Evolutionary conservation across 768 basidiomycete species (phyloP), one percentile per base, ranked within the genome.

Genomic region (Leccinum rimulosum): DNA sequence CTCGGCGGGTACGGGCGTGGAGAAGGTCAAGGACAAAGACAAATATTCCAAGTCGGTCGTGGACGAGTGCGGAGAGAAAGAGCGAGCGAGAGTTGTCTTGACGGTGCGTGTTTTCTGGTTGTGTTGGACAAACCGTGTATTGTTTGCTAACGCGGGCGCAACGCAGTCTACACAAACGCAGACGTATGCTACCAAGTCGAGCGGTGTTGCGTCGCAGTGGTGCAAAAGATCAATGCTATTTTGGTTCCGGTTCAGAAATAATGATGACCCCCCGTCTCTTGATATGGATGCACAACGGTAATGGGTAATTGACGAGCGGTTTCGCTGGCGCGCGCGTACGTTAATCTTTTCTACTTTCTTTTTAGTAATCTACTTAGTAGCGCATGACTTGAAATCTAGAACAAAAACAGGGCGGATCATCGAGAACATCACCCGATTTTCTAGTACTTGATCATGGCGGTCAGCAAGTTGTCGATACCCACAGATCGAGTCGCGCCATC

Each of bases 1-100:
- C 0, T 12, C 15, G n/a, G 9, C 43, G 59, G 53, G 47, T 35
- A 48, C 47, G 27, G 54, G 63, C 8, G 69, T 28, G 3, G 64
- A 65, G 45, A 70, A 64, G 12, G 40, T n/a, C 4, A 55, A 62
- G 67, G 58, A 68, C 45, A 78, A 74, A 50, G 79, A 77, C 52
- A 83, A 79, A 65, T 82, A 83, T 51, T 68, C 74, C 17, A 77
- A 78, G 36, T 73, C 71, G 45, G 70, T 77, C 45, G 70, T 87
- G 9, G 73, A 75, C 30, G 4, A 76, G 78, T 27, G 80, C 81
- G 0, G 82, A 82, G 55, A 71, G 76, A 30, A 84, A 84, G 65
- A 76, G 82, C 49, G 84, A 82, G 56, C 74, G 81, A 36, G 83
- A 84, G 67, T 86, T 88, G 77, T 88, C 35, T 70, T 85, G 64